Percentiles rank a stretch among this genome's conserved stretches.
Conservation (phyloP, 2,329 filamentous ascomycete genomes). For the Sclerotinia trifoliorum region DNA sequence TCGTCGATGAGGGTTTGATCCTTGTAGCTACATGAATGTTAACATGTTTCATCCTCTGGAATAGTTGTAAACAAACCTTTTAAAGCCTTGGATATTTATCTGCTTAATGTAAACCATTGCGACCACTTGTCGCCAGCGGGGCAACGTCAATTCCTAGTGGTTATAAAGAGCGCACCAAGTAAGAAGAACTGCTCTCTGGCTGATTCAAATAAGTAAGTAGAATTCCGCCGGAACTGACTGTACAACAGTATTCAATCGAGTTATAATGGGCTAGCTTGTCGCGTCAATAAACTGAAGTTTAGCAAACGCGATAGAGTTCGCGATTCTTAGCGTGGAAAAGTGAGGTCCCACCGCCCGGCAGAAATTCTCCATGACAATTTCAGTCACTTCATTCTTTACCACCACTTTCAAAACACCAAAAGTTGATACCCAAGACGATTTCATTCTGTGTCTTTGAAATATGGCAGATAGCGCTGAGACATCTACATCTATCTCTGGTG, state of each 20-base stretch:
- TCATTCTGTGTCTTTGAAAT: not conserved
- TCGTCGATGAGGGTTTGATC: conserved; percentile 98
- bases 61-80: conserved; percentile 63
- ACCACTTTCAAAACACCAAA: not conserved
- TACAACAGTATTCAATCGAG: not conserved
- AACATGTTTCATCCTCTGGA: conserved; percentile 24
- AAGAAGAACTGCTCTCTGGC: not conserved
- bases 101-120: conserved; percentile 94
- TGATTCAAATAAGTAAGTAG: not conserved
- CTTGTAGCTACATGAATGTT: conserved; percentile 72
- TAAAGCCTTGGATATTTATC: conserved; percentile 99
- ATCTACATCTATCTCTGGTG: conserved; percentile 28
- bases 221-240: not conserved
- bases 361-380: conserved; percentile 21
- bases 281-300: conserved; percentile 21
- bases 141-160: conserved; percentile 19
- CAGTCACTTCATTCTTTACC: conserved; percentile 13
- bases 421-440: not conserved
- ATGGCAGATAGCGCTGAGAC: conserved; percentile 28
- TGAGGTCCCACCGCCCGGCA: conserved; percentile 19
- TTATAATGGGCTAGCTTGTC: conserved; percentile 10
- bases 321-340: conserved; percentile 19
- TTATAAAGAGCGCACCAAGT: conserved; percentile 17
- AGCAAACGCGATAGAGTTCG: conserved; percentile 16
- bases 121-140: conserved; percentile 26